A percentile compares a stretch with the other conserved stretches of the same genome.
These are phyloP conservation scores for Phenoliferia sp. DNA, from an alignment of 1,284 basidiomycete species.

Conservation along the genomic window DNA sequence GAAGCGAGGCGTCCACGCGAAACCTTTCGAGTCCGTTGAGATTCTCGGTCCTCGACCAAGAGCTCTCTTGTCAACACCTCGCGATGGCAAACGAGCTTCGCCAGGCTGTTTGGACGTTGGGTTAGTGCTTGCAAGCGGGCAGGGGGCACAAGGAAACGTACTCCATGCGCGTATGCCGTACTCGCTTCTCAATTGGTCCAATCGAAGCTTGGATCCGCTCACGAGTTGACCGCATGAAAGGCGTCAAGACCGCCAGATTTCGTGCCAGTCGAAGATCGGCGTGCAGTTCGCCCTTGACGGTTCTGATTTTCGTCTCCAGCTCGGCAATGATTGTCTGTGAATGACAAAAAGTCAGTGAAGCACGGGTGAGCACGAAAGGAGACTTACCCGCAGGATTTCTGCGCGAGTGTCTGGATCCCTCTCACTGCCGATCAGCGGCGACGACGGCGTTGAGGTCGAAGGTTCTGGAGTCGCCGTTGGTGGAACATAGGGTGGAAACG, in stretches of 20 bases:
- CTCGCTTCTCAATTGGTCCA: slow-evolving; percentile 59
- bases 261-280: slow-evolving; percentile 66
- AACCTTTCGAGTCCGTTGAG: slow-evolving; percentile 17
- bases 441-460: neutral
- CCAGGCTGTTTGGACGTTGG: slow-evolving; percentile 42
- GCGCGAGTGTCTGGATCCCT: slow-evolving; percentile 6
- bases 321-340: slow-evolving; percentile 57
- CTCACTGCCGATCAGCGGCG: neutral
- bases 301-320: slow-evolving; percentile 57
- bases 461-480: neutral
- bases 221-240: slow-evolving; percentile 76
- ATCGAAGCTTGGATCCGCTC: slow-evolving; percentile 64
- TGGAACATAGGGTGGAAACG: neutral
- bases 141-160: neutral
- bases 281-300: slow-evolving; percentile 61
- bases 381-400: slow-evolving; percentile 17
- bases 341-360: neutral
- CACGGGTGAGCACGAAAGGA: neutral
- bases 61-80: slow-evolving; percentile 70
- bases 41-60: slow-evolving; percentile 60
- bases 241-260: slow-evolving; percentile 78
- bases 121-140: neutral
- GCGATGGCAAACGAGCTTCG: slow-evolving; percentile 66
- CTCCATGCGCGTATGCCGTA: slow-evolving; percentile 65
- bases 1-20: slow-evolving; percentile 14